Evolutionary conservation across 306 rosid species (phyloP).

Genomic region (Lagenaria siceraria): DNA sequence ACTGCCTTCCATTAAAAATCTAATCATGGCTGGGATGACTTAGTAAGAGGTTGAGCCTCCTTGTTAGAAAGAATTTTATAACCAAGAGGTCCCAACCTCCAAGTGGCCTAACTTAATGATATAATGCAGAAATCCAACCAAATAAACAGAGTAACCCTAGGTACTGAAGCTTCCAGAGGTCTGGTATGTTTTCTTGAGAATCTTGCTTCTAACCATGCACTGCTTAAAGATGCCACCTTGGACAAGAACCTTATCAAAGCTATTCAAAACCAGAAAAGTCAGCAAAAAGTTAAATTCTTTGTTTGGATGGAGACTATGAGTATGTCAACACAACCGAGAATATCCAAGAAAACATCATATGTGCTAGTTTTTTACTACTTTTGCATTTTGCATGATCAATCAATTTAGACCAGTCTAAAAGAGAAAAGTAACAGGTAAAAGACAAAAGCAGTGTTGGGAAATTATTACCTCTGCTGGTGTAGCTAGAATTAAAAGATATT

Average conservation of each 20-base stretch:
- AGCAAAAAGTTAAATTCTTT: neutral
- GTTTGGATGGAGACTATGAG: neutral
- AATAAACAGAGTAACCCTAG: neutral
- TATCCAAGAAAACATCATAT: neutral
- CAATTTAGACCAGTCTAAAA: neutral
- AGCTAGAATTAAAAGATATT: slow-evolving; percentile 72
- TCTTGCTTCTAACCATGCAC: neutral
- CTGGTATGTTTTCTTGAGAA: neutral
- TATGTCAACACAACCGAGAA: neutral
- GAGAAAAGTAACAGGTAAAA: neutral
- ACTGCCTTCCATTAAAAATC: neutral
- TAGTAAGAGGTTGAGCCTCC: neutral
- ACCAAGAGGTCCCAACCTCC: neutral
- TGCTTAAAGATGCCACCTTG: neutral
- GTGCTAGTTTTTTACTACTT: neutral
- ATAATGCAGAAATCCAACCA: neutral
- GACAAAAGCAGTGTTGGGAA: slow-evolving; percentile 8
- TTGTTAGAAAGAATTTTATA: neutral
- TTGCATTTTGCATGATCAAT: neutral
- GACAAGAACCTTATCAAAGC: neutral
- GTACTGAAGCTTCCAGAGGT: neutral
- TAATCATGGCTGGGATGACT: neutral
- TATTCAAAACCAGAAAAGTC: neutral
- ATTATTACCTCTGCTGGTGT: slow-evolving; percentile 79
- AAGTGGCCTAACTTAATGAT: neutral